phyloP scores from a whole-genome alignment of 257 asterid genomes.

The Perilla frutescens region DNA sequence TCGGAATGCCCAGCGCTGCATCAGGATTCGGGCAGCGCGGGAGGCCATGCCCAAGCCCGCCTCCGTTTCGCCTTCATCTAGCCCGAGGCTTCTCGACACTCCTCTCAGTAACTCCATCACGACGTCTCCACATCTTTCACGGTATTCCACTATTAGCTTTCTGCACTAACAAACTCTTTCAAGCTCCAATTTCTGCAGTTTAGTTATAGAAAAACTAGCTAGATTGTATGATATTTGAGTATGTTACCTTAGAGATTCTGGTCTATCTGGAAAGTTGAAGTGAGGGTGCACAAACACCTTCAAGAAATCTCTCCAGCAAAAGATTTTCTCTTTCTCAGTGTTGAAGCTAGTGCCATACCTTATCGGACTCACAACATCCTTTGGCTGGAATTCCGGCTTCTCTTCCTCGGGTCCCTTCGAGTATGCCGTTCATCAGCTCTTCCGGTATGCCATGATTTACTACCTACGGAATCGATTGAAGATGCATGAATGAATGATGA shows the following conservation, averaged over 20 bases:
- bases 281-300: conserved; percentile 74
- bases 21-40: conserved; percentile 78
- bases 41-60: conserved; percentile 49
- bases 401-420: conserved; percentile 64
- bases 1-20: conserved; percentile 81
- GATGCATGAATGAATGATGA: too few relatives aligned
- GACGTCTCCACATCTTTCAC: conserved; percentile 43
- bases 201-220: too few relatives aligned
- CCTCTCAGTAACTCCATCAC: conserved; percentile 46
- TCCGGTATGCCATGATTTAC: conserved; percentile 79
- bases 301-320: conserved; percentile 80
- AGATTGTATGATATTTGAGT: too few relatives aligned
- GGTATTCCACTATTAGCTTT: conserved; percentile 48
- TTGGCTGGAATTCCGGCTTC: conserved; percentile 57
- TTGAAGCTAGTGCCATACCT: conserved; percentile 83
- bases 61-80: conserved; percentile 51
- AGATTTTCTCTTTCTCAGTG: conserved; percentile 48
- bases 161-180: conserved; percentile 46
- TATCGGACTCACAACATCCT: conserved; percentile 59
- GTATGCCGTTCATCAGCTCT: conserved; percentile 43
- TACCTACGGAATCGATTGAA: conserved; percentile 44
- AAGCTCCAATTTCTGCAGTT: too few relatives aligned
- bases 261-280: conserved; percentile 59
- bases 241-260: conserved; percentile 65
- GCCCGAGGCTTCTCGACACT: conserved; percentile 58